Conservation (phyloP, 108 stramenopile genomes). For the Nannochloropsis salina region DNA sequence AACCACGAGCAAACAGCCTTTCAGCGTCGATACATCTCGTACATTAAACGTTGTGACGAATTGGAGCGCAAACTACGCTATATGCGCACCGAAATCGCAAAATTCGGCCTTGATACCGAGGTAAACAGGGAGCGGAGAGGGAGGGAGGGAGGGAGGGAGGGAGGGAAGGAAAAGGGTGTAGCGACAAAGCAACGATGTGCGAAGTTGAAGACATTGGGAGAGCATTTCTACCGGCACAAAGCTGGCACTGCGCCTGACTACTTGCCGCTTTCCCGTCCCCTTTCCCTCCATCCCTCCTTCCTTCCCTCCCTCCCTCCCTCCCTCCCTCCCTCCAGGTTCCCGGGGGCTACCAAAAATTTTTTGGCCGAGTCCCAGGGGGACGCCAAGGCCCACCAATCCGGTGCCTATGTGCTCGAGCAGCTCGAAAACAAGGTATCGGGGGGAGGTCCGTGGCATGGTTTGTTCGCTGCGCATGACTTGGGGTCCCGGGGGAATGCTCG, state of each 20-base stretch:
- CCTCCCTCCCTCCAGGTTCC: neutral
- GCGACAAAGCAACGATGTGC: neutral
- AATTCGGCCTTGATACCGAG: conserved; percentile 69
- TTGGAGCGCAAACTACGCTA: conserved; percentile 94
- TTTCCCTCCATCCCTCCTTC: neutral
- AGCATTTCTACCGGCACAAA: no score
- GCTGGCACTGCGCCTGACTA: no score
- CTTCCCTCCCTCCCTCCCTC: neutral
- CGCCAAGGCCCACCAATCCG: neutral
- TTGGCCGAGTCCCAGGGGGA: neutral
- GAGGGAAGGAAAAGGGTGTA: neutral
- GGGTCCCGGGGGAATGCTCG: no score
- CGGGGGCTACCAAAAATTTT: neutral
- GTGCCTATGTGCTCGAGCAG: conserved; percentile 47
- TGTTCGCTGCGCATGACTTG: no score
- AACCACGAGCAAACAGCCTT: conserved; percentile 95
- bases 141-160: conserved; percentile 19
- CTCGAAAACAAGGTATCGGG: conserved; percentile 60
- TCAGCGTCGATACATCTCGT: conserved; percentile 92
- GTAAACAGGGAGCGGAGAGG: neutral
- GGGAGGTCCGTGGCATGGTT: neutral
- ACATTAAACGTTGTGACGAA: conserved; percentile 94
- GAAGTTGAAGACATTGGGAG: neutral
- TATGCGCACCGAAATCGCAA: conserved; percentile 74
- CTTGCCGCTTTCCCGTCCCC: neutral